Evolutionary conservation across 495 filamentous ascomycete genomes (phyloP), one percentile per base, ranked within the genome.

Genomic region (Penicilliopsis zonata): DNA sequence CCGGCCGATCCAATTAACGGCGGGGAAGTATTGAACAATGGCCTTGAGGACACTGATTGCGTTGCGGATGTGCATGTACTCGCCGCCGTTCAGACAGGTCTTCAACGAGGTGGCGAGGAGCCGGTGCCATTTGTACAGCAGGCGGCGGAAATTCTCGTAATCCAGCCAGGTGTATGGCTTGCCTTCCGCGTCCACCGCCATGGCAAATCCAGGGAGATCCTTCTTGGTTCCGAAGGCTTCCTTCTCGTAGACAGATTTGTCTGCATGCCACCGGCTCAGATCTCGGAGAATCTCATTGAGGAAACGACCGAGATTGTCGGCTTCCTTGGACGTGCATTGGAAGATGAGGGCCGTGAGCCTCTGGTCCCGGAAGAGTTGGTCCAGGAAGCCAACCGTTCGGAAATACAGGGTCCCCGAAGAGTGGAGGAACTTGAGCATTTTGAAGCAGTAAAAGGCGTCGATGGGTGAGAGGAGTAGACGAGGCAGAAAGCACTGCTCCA

Each of bases 61-160:
- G 49, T 99, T 99, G 9, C 85, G 74, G 48, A 96, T 94, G 51
- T 94, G 86, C 86, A 94, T 96, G 69, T 90, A 99, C 50, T 99
- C 87, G 38, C 69, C 75, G 9, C 76, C 73, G 10, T 70, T 68
- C 16, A 96, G 65, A 52, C 87, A 94, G 13, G 61, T 67, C 43
- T 82, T 82, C 26, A 99, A 53, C 2, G 86, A 83, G 12, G 54
- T 64, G 43, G 75, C 74, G 18, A 99, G 57, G 17, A 76, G 66
- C 24, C 76, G 73, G 55, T 99, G 92, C 87, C 87, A 99, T 42
- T 81, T 81, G 63, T 80, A 85, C 12, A 94, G 65, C 6, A 92
- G 57, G 38, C 81, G 76, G 13, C 84, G 74, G 61, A 85, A 99
- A 18, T 84, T 77, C 44, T 93, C 85, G 50, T 78, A 88, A 28